Conservation (phyloP, 2,329 filamentous ascomycete species). For the Claviceps sp. region DNA sequence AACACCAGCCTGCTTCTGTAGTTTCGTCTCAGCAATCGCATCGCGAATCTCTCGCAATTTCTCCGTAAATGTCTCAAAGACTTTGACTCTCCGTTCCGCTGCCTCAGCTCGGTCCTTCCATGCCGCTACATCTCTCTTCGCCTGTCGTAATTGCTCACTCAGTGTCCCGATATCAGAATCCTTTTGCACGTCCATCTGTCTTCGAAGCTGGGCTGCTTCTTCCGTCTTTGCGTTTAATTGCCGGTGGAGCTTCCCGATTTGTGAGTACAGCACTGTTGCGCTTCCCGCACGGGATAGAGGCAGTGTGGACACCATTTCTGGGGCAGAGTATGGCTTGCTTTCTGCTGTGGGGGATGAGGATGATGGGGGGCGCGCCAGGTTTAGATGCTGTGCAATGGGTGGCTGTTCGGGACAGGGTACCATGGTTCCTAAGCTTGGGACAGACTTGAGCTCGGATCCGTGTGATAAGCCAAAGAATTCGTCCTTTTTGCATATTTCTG, state of each 20-base stretch:
- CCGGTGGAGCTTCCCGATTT: conserved; percentile 35
- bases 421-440: conserved; percentile 25
- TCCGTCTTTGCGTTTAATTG: conserved; percentile 32
- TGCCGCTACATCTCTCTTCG: conserved; percentile 18
- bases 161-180: conserved; percentile 31
- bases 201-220: conserved; percentile 29
- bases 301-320: neutral
- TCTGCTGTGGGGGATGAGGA: conserved; percentile 11
- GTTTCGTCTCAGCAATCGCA: neutral
- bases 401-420: conserved; percentile 22
- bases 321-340: neutral
- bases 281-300: conserved; percentile 11
- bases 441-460: conserved; percentile 6
- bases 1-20: neutral
- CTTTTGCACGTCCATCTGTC: conserved; percentile 31
- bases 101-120: conserved; percentile 44
- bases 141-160: conserved; percentile 32
- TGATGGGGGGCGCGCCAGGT: conserved; percentile 20
- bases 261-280: conserved; percentile 28
- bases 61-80: conserved; percentile 30
- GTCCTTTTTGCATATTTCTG: neutral
- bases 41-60: conserved; percentile 20
- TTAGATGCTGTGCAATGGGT: conserved; percentile 25
- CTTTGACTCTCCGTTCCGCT: conserved; percentile 38
- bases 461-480: neutral